Base-by-base conservation (phyloP, 2,329 filamentous ascomycete genomes). In the Rachicladosporium sp. region DNA sequence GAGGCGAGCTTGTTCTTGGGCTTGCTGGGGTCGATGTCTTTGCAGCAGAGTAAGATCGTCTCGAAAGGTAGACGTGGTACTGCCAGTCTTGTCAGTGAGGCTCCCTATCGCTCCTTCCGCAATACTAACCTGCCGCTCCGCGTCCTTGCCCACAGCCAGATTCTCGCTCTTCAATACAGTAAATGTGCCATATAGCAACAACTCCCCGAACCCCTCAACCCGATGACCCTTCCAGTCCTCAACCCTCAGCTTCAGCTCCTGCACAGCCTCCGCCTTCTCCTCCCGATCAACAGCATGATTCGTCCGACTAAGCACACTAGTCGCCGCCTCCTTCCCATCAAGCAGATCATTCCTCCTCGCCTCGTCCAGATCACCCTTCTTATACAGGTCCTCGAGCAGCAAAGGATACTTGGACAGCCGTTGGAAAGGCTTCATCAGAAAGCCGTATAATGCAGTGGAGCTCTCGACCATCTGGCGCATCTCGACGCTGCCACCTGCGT, bases 31-130 rank as follows among this genome's bases (percentile, higher is more conserved):
- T 87, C 82, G 38, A 91, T 73, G 56, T 96, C 91, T 67, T 96
- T 98, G 74, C 91, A 96, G 62, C 91, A 96, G 27, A 98, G 74
- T 33, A 98, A 69, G 42, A 98, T 98, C 57, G 78, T 83, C 59
- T 96, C 85, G 60, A 98, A 98, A 98, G 78, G 62, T 93, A 98
- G 45, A 98, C 93, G 61, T 93, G 89, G 59, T 96, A 98, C 83
- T 94, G 50, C 21, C 13, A 36, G 34, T 10, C 11, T 35, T 1
- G 29, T 46, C 10, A 46, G 44, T 38, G 10, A 31, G 21, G 19
- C 21, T 19, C 15, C 15, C 15, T 19, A 5, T 19, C 15, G 15
- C 15, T 19, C 15, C 15, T 5, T 19, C 15, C 15, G 15, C 15
- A 19, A 19, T 41, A 67, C 73, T 58, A 64, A 89, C 84, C 62